Percentiles rank a stretch among this genome's conserved stretches.
phyloP scores from a whole-genome alignment of 2,329 filamentous ascomycete genomes.

The Pseudocercospora fuligena region DNA sequence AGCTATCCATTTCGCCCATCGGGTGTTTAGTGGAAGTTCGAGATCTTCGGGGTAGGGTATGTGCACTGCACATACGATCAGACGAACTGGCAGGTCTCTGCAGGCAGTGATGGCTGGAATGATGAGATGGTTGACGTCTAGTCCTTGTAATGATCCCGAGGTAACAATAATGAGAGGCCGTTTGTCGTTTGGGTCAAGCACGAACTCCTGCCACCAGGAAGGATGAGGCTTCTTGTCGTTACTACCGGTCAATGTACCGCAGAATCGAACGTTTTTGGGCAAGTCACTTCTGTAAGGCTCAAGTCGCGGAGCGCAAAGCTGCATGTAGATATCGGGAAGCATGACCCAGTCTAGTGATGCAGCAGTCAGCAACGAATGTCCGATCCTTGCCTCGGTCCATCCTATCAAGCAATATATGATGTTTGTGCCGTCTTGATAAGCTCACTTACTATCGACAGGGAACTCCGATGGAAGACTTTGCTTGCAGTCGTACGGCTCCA shows the following conservation, averaged over 20 bases:
- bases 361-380: not conserved
- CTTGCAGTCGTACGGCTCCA: conserved; percentile 16
- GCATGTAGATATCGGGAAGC: conserved; percentile 38
- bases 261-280: conserved; percentile 48
- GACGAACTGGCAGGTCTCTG: conserved; percentile 46
- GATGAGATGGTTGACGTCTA: conserved; percentile 49
- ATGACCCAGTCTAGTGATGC: not conserved
- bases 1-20: conserved; percentile 54
- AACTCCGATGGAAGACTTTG: conserved; percentile 7
- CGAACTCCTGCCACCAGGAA: conserved; percentile 54
- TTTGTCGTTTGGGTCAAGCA: conserved; percentile 44
- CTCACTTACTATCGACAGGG: conserved; percentile 17
- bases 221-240: conserved; percentile 43
- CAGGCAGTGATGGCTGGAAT: conserved; percentile 53
- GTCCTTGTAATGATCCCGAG: conserved; percentile 53
- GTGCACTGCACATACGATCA: conserved; percentile 46
- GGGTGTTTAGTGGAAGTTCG: conserved; percentile 48
- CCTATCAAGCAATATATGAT: no score
- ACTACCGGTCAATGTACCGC: conserved; percentile 43
- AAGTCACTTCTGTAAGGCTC: conserved; percentile 46
- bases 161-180: conserved; percentile 52
- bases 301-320: conserved; percentile 43
- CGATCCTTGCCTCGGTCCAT: not conserved
- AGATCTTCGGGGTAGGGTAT: conserved; percentile 37
- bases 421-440: not conserved